Conservation (phyloP, 257 asterid genomes). For the Primulina huaijiensis region DNA sequence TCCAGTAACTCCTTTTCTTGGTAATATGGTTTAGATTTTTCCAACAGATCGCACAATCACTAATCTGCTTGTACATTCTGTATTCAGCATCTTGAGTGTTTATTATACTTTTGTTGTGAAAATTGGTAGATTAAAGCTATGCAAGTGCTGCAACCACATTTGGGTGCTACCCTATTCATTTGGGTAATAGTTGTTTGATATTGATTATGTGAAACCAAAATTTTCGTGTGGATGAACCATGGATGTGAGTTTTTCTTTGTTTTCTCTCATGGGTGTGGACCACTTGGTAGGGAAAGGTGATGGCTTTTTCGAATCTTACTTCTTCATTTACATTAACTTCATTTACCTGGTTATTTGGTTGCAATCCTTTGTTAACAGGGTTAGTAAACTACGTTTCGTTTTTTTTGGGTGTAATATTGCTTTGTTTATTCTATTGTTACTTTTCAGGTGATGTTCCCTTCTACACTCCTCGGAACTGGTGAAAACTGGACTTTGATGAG, state of each 20-base stretch:
- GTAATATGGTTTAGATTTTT: too few relatives aligned
- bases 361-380: slow-evolving; percentile 13
- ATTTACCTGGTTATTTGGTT: not conserved
- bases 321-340: not conserved
- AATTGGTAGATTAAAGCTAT: too few relatives aligned
- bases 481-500: slow-evolving; percentile 97
- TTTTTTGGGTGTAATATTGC: slow-evolving; percentile 15
- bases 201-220: too few relatives aligned
- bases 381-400: not conserved
- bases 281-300: not conserved
- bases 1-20: too few relatives aligned
- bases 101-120: too few relatives aligned
- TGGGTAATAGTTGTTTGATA: too few relatives aligned
- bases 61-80: too few relatives aligned
- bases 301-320: not conserved
- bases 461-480: slow-evolving; percentile 93
- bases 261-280: slow-evolving; percentile 3
- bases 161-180: too few relatives aligned
- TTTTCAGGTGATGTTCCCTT: slow-evolving; percentile 89
- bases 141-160: too few relatives aligned
- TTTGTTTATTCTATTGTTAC: not conserved
- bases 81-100: too few relatives aligned
- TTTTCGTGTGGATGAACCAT: not conserved
- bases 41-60: too few relatives aligned
- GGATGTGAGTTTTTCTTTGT: not conserved